A percentile compares a stretch with the other conserved stretches of the same genome.
phyloP scores from a whole-genome alignment of 352 stramenopile species.

The Phytophthora citrophthora region DNA sequence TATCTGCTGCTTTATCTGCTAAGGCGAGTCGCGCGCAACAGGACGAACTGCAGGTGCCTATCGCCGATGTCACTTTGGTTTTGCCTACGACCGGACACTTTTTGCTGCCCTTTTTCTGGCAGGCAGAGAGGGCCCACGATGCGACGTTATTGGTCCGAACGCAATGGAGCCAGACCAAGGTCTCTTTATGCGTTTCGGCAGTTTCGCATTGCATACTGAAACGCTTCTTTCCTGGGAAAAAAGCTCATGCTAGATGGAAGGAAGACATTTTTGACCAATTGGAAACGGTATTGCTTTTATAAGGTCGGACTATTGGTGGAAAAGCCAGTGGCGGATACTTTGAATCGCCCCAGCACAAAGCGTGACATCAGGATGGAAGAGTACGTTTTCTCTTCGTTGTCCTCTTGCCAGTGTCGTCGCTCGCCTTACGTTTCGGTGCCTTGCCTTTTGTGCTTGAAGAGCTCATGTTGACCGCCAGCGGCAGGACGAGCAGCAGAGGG shows the following conservation, averaged over 20 bases:
- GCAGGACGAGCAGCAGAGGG: conserved; percentile 76
- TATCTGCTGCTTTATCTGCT: conserved; percentile 4
- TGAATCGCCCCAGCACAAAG: conserved; percentile 2
- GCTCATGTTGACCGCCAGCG: conserved; percentile 56
- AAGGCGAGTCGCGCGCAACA: conserved; percentile 30
- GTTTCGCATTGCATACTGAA: neutral
- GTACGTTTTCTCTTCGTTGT: conserved; percentile 21
- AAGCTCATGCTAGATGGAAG: conserved; percentile 1
- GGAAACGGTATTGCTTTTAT: neutral
- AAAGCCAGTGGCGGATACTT: conserved; percentile 7
- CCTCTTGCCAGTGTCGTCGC: conserved; percentile 1
- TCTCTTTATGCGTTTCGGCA: neutral
- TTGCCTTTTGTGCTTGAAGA: conserved; percentile 36
- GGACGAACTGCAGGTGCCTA: conserved; percentile 24
- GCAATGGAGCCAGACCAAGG: conserved; percentile 33
- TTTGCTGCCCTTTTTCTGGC: conserved; percentile 10
- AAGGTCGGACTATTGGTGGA: conserved; percentile 32
- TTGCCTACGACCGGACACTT: conserved; percentile 28
- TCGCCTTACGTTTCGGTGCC: conserved; percentile 15
- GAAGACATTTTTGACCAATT: conserved; percentile 20
- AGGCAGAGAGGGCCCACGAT: conserved; percentile 25
- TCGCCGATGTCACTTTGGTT: conserved; percentile 2
- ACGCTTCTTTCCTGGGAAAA: neutral
- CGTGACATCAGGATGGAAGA: conserved; percentile 28
- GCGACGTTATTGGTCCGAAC: conserved; percentile 40